A percentile compares a stretch with the other conserved stretches of the same genome.
phyloP scores from a whole-genome alignment of 305 asterid species.

The Fraxinus angustifolia region DNA sequence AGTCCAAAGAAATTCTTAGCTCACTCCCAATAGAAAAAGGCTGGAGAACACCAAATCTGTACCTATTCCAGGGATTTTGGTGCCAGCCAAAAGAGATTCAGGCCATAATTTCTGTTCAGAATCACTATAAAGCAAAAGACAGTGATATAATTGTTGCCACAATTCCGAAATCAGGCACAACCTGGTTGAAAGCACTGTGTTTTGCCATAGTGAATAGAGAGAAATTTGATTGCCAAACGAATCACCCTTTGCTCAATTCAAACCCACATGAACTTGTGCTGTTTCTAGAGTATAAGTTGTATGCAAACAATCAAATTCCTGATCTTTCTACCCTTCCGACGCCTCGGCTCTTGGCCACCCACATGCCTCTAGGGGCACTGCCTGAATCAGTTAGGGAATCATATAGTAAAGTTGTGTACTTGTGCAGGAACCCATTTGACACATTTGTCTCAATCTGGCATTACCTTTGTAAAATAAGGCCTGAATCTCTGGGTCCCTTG shows the following conservation, averaged over 20 bases:
- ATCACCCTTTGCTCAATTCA: conserved; percentile 36
- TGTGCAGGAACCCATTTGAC: conserved; percentile 44
- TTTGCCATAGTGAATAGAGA: conserved; percentile 31
- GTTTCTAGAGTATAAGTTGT: conserved; percentile 37
- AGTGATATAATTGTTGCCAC: conserved; percentile 34
- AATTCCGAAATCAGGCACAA: conserved; percentile 49
- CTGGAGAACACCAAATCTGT: conserved; percentile 40
- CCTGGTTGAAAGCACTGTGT: conserved; percentile 40
- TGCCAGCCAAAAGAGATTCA: conserved; percentile 40
- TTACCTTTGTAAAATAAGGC: conserved; percentile 25
- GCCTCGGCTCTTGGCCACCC: conserved; percentile 41
- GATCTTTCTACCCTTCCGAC: conserved; percentile 23
- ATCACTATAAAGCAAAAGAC: conserved; percentile 35
- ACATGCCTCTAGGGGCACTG: conserved; percentile 30
- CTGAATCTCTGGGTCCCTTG: conserved; percentile 23
- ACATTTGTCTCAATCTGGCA: conserved; percentile 46
- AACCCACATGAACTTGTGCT: conserved; percentile 44
- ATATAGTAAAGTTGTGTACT: conserved; percentile 33
- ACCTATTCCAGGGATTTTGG: conserved; percentile 40
- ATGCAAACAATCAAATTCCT: conserved; percentile 22
- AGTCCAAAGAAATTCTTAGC: conserved; percentile 29
- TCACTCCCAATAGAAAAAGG: conserved; percentile 45
- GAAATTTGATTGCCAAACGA: not conserved
- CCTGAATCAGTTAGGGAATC: conserved; percentile 28
- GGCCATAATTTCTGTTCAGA: conserved; percentile 34